Conservation (phyloP, 2,329 filamentous ascomycete genomes). For the Penicillium expansum region DNA sequence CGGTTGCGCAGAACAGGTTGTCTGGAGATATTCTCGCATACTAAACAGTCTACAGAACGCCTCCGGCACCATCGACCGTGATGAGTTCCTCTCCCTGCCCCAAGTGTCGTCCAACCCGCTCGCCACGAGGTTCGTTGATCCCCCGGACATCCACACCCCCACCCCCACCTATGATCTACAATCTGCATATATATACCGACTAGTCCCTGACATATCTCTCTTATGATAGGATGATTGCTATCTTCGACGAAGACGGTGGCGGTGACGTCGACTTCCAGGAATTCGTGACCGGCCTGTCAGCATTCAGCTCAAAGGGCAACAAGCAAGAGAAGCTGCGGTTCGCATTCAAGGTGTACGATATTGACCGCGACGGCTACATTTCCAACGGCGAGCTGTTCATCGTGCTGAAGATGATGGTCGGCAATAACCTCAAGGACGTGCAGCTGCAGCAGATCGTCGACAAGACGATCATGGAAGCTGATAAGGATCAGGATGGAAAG, state of each 20-base stretch:
- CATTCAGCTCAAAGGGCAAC: conserved; percentile 96
- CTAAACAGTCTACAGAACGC: conserved; percentile 65
- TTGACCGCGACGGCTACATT: conserved; percentile 97
- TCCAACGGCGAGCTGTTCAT: conserved; percentile 99
- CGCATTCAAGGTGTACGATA: conserved; percentile 99
- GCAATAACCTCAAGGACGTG: conserved; percentile 97
- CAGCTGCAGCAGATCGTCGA: conserved; percentile 98
- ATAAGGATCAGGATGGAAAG: conserved; percentile 92
- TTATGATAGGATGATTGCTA: conserved; percentile 82
- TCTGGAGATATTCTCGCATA: not conserved
- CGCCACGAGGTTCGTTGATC: conserved; percentile 70
- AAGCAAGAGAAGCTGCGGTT: conserved; percentile 98
- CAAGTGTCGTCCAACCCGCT: conserved; percentile 98
- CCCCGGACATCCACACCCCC: not conserved
- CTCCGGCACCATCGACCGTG: conserved; percentile 95
- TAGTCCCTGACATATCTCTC: not conserved
- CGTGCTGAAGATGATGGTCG: conserved; percentile 99
- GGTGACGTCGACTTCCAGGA: conserved; percentile 98
- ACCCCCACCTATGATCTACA: not conserved
- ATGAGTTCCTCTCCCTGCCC: conserved; percentile 94
- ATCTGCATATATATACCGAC: not conserved
- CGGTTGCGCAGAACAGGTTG: not conserved
- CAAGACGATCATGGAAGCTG: conserved; percentile 99
- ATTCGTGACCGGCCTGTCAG: conserved; percentile 91
- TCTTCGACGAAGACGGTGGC: conserved; percentile 97